These are phyloP conservation scores for Cercospora sp. DNA, from an alignment of 2,329 filamentous ascomycete species.

Conservation along the genomic window DNA sequence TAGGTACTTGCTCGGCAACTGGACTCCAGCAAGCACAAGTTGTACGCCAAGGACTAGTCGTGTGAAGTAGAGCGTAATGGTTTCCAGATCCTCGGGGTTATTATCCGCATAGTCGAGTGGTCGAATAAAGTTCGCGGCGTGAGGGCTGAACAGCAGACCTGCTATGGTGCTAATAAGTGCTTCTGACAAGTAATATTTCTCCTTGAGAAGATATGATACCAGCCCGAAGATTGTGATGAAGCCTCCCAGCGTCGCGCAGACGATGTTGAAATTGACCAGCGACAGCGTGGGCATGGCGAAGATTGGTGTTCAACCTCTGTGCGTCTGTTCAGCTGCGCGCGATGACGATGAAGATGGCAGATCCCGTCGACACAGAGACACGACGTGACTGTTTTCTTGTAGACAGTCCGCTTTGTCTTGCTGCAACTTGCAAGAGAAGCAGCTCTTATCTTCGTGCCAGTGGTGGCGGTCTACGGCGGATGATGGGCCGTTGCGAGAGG, in stretches of 20 bases:
- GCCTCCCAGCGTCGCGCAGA: constrained; percentile 76
- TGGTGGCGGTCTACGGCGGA: neutral
- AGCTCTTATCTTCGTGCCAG: neutral
- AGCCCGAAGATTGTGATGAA: constrained; percentile 90
- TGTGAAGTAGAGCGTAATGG: constrained; percentile 79
- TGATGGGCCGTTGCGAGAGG: constrained; percentile 19
- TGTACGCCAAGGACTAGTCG: constrained; percentile 87
- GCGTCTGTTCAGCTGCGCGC: neutral
- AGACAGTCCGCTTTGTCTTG: neutral
- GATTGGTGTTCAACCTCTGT: no score
- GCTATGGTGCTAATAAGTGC: constrained; percentile 83
- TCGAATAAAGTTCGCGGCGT: constrained; percentile 72
- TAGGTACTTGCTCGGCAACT: constrained; percentile 81
- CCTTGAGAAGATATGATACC: constrained; percentile 86
- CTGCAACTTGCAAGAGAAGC: neutral
- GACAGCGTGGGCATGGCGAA: constrained; percentile 57
- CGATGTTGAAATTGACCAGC: constrained; percentile 74
- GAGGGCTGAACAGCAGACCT: constrained; percentile 75
- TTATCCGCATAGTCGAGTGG: constrained; percentile 70
- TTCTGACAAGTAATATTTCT: constrained; percentile 88
- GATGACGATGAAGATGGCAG: neutral
- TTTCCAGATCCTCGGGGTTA: constrained; percentile 60
- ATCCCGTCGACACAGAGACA: neutral
- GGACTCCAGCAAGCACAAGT: constrained; percentile 82
- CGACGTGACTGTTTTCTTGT: neutral